Conservation (phyloP, 1,284 basidiomycete genomes). For the Ustilago curta region DNA sequence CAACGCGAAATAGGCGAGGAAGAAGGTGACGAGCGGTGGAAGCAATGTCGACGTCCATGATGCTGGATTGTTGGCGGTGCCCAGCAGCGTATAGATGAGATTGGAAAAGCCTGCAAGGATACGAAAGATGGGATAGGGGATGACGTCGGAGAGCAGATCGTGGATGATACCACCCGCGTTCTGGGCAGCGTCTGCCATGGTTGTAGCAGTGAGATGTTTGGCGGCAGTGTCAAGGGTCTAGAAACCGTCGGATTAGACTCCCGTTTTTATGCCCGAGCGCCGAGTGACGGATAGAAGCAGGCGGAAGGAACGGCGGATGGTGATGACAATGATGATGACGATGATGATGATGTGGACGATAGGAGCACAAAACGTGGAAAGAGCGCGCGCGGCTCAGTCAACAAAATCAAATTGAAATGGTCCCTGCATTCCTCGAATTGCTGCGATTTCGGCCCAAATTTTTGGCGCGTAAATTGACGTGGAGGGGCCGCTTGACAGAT, state of each 20-base stretch:
- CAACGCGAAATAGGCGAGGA: constrained; percentile 56
- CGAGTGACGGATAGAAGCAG: too few species aligned
- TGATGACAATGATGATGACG: too few species aligned
- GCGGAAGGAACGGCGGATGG: too few species aligned
- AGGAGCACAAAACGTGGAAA: constrained; percentile 28
- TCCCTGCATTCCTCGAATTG: constrained; percentile 26
- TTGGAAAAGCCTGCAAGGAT: constrained; percentile 54
- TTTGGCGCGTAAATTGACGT: constrained; percentile 15
- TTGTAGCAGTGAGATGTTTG: constrained; percentile 1
- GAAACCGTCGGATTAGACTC: background rate
- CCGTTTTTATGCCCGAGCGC: background rate
- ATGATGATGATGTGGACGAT: constrained; percentile 37
- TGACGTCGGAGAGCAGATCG: constrained; percentile 37
- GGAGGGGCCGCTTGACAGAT: constrained; percentile 3
- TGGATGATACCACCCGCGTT: constrained; percentile 23
- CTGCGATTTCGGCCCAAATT: too few species aligned
- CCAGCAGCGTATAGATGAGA: constrained; percentile 48
- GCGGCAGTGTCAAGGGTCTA: background rate
- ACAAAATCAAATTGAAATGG: constrained; percentile 4
- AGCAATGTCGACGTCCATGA: constrained; percentile 57
- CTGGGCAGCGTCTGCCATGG: constrained; percentile 34
- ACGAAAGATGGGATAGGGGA: constrained; percentile 49
- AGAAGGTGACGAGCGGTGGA: constrained; percentile 56
- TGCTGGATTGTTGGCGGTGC: constrained; percentile 47
- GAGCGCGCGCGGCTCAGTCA: background rate